These are phyloP conservation scores for Debaryomyces maramus DNA, from an alignment of 805 yeast genomes.

Conservation along the genomic window DNA sequence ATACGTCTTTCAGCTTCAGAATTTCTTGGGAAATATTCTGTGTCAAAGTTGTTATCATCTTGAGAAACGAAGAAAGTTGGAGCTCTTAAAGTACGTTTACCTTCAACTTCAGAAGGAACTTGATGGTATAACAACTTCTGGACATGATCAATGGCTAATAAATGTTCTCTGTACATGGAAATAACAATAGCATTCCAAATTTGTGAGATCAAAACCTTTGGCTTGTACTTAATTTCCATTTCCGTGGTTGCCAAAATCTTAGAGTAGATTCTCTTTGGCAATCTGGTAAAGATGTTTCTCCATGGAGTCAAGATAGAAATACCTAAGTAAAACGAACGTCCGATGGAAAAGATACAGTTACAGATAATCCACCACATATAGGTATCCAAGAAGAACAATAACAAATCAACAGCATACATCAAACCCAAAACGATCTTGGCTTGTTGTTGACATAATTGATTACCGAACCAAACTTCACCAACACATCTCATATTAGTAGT, in stretches of 20 bases:
- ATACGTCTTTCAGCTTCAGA: slow-evolving; percentile 99
- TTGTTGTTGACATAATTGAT: slow-evolving; percentile 76
- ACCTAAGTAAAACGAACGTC: slow-evolving; percentile 98
- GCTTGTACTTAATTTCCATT: slow-evolving; percentile 98
- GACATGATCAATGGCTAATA: slow-evolving; percentile 96
- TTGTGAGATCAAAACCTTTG: slow-evolving; percentile 96
- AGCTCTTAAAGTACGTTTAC: slow-evolving; percentile 96
- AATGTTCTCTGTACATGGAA: slow-evolving; percentile 99
- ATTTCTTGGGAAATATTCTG: slow-evolving; percentile 95
- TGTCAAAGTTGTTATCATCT: slow-evolving; percentile 91
- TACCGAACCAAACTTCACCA: slow-evolving; percentile 91
- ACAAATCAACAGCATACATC: slow-evolving; percentile 89
- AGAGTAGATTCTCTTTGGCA: slow-evolving; percentile 98
- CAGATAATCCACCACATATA: slow-evolving; percentile 97
- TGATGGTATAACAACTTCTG: slow-evolving; percentile 96
- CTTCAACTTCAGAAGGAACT: slow-evolving; percentile 97
- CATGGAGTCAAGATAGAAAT: slow-evolving; percentile 98
- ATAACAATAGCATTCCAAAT: slow-evolving; percentile 99
- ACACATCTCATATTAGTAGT: slow-evolving; percentile 87
- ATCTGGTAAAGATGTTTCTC: slow-evolving; percentile 97
- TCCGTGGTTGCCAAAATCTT: slow-evolving; percentile 97
- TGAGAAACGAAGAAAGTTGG: slow-evolving; percentile 98
- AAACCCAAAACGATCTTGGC: slow-evolving; percentile 86
- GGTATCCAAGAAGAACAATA: slow-evolving; percentile 97
- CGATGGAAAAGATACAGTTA: slow-evolving; percentile 94